phyloP scores from a whole-genome alignment of 345 rosid genomes.

The Dipteronia sinensis region DNA sequence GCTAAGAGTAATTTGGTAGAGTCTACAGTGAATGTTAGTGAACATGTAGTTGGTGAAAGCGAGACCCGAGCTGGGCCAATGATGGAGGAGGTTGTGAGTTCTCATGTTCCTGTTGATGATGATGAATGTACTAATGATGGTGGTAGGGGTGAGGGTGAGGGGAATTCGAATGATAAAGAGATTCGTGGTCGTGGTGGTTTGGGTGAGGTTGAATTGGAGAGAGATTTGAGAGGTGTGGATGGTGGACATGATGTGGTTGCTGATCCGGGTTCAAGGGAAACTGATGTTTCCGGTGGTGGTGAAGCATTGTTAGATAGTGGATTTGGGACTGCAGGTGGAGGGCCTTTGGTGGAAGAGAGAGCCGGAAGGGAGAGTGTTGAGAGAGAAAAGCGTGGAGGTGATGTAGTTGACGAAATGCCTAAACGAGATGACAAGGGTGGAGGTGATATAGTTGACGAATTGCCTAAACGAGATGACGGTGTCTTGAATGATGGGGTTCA shows the following conservation, averaged over 20 bases:
- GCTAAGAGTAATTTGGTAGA: constrained; percentile 20
- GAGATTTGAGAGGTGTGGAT: constrained; percentile 17
- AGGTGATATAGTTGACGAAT: constrained; percentile 9
- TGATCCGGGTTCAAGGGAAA: constrained; percentile 4
- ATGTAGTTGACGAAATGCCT: constrained; percentile 5
- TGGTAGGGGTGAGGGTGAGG: constrained; percentile 21
- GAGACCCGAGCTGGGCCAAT: constrained; percentile 27
- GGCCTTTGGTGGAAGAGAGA: constrained; percentile 7
- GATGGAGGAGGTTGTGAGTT: constrained; percentile 45
- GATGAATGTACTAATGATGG: constrained; percentile 39
- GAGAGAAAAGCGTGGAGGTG: neutral
- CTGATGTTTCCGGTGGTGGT: constrained; percentile 21
- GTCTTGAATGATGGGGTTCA: neutral
- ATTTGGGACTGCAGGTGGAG: constrained; percentile 11
- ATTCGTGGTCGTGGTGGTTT: constrained; percentile 8
- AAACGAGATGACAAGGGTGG: neutral
- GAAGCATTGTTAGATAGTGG: constrained; percentile 12
- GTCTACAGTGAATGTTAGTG: constrained; percentile 22
- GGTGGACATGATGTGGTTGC: constrained; percentile 18
- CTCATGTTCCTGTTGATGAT: constrained; percentile 39
- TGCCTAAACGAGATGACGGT: neutral
- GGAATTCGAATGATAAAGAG: constrained; percentile 24
- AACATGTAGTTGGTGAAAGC: constrained; percentile 21
- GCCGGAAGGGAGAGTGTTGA: neutral
- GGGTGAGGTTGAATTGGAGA: constrained; percentile 7